Evolutionary conservation across 306 rosid genomes (phyloP), one percentile per base, ranked within the genome.

Genomic region (Castanospermum australe): DNA sequence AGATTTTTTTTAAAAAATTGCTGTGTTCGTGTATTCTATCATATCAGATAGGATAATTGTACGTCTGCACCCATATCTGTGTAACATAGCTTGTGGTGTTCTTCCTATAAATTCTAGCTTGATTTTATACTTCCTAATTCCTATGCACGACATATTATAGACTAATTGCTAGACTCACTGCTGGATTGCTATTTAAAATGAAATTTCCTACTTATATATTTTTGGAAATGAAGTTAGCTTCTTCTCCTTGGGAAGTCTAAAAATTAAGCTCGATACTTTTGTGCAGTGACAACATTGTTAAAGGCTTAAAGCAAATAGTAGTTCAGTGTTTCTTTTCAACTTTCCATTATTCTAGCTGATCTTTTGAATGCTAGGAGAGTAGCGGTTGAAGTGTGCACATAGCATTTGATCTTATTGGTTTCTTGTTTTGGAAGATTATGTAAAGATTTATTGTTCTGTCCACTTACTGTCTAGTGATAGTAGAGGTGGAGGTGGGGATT

Each of bases 401-500:
- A 48, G 66, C 59, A 11, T 22, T 33, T 66, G 55, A 45, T 8
- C 21, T 25, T 20, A 39, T 21, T 60, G 36, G 32, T 75, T 54
- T 54, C 12, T 17, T 22, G 11, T 14, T 59, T 17, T 2, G 71
- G 63, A 47, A 62, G 47, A 47, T 20, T 76, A 9, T 33, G 7
- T 57, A 6, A 30, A 56, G 9, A 18, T 66, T 54, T 51, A 8
- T 18, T 6, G 32, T 20, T 62, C 28, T 61, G 51, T 36, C 65
- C 24, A 54, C 51, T 8, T 79, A 36, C 14, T 82, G 61, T 64
- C 21, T 55, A 87, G 88, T 67, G 92, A 81, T 67, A 81, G 73
- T 57, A 68, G 85, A 77, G 81, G 85, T 13, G 97, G 97, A 20
- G 92, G 90, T 18, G 87, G 86, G 54, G 97, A 91, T 77, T 91